phyloP scores from a whole-genome alignment of 2,329 filamentous ascomycete species.

The Aspergillus tubingensis region DNA sequence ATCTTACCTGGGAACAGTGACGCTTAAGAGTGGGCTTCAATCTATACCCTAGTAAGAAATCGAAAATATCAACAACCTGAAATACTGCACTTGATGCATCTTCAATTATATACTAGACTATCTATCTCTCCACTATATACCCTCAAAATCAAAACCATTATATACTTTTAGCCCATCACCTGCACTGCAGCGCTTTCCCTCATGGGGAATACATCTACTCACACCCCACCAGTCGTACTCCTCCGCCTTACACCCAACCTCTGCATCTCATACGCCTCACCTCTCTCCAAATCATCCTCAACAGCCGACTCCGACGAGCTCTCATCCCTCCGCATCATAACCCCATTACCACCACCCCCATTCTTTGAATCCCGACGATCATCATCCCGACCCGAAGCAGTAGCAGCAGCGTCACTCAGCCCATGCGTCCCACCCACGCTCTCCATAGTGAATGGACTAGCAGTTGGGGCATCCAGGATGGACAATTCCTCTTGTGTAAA shows the following conservation, averaged over 20 bases:
- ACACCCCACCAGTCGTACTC: constrained; percentile 27
- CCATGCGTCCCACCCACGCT: constrained; percentile 68
- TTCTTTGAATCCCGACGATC: constrained; percentile 3
- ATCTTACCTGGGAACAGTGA: no score
- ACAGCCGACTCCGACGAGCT: constrained; percentile 32
- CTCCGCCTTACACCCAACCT: constrained; percentile 30
- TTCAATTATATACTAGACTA: no score
- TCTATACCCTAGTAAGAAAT: no score
- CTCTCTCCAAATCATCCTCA: constrained; percentile 45
- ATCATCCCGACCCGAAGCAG: constrained; percentile 8
- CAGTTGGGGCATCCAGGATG: constrained; percentile 70
- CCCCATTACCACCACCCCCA: constrained; percentile 16
- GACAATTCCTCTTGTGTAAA: constrained; percentile 63
- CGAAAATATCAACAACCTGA: no score
- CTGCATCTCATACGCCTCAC: constrained; percentile 43
- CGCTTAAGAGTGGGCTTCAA: no score
- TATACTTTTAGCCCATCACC: background rate
- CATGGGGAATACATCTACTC: background rate
- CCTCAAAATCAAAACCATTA: background rate
- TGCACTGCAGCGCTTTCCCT: background rate
- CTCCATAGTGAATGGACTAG: constrained; percentile 74
- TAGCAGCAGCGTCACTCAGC: constrained; percentile 28
- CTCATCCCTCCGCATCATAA: constrained; percentile 21
- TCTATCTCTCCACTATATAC: no score
- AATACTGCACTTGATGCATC: no score